Base-by-base conservation (phyloP, 805 yeast species). In the Tetrapisispora taiwanensis region DNA sequence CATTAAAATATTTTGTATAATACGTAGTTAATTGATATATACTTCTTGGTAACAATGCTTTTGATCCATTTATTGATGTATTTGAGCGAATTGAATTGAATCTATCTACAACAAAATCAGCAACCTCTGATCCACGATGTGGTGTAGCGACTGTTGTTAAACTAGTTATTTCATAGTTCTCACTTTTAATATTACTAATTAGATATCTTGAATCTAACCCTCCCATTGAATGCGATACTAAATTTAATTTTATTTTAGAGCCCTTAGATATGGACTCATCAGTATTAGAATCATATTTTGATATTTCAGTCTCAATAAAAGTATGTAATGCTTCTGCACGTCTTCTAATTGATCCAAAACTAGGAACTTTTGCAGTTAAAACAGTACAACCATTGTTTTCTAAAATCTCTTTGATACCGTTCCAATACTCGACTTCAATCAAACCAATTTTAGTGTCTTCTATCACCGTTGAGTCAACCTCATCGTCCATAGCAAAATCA, bases 161-260 rank as follows among this genome's bases (percentile, higher is more conserved):
- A 35, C 92, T 82, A 1, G 72, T 76, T 8, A 89, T 82, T 51
- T 76, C 66, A 52, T 76, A 81, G 36, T 71, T 63, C 4, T 41
- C 24, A 22, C 71, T 52, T 39, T 68, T 62, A 3, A 83, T 58
- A 40, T 73, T 67, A 0, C 84, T 72, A 2, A 87, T 83, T 50
- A 89, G 62, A 57, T 79, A 85, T 42, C 97, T 66, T 30, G 88
- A 76, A 56, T 89, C 96, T 27, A 88, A 65, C 0, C 97, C 97
- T 5, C 97, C 97, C 96, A 88, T 87, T 0, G 95, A 86, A 58
- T 88, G 97, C 6, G 92, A 92, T 22, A 88, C 70, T 36, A 88
- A 59, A 55, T 89, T 89, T 14, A 88, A 71, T 47, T 77, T 78
- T 18, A 78, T 50, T 34, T 31, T 31, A 10, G 9, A 14, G 6